Base-by-base conservation (phyloP, 1,284 basidiomycete species). In the Sporisorium sorghi region DNA sequence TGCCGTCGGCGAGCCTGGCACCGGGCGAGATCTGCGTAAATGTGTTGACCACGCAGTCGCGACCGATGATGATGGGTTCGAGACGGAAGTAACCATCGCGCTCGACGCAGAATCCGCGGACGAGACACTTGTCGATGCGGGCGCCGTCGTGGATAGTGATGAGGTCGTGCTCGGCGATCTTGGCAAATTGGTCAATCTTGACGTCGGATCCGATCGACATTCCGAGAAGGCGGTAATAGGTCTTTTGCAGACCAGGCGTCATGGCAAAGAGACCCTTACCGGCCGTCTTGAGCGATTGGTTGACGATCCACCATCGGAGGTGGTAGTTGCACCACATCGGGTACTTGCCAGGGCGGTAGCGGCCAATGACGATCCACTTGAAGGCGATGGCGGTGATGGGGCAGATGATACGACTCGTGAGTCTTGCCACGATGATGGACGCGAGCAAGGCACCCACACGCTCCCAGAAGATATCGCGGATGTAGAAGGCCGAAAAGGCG, bases 321-420 rank as follows among this genome's bases (percentile, higher is more conserved):
- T 84, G 82, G 53, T 84, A 84, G 69, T 83, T 83, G 78, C 76
- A 81, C 83, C 83, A 84, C 83, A 84, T 84, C 4, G 82, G 83
- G 35, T 84, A 84, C 46, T 79, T 79, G 54, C 83, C 83, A 1
- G 83, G 83, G 10, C 82, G 76, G 57, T 82, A 83, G 24, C 81
- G 65, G 40, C 83, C 83, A 33, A 84, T 83, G 58, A 84, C 79
- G 55, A 84, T 46, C 83, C 83, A 84, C 71, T 84, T 84, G 78
- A 84, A 84, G n/a, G 77, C 77, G 42, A 84, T 84, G 35, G 83
- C 82, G 12, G 79, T 79, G 58, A 80, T 58, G 35, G 83, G 83
- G 56, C 83, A 83, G 65, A 84, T 82, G 72, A 84, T 82, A 56
- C 83, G 83, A 67, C 77, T 79, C 7, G 82, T 83, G 44, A 84